Conservation (phyloP, 164 flowering plant species). For the Berberis thunbergii region DNA sequence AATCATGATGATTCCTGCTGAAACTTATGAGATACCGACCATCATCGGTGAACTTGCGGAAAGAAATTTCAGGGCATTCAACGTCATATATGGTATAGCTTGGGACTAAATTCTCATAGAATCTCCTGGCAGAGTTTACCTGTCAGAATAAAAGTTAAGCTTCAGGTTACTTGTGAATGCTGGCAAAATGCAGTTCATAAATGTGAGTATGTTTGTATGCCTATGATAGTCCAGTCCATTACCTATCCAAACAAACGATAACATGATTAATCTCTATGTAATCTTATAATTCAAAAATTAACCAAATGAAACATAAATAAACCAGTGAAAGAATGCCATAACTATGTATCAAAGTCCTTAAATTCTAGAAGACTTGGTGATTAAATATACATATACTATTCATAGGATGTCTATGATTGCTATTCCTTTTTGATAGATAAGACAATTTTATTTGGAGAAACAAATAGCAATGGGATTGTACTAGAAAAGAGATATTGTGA, state of each 20-base stretch:
- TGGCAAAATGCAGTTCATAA: background rate
- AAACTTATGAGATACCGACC: constrained; percentile 87
- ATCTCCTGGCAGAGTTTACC: constrained; percentile 72
- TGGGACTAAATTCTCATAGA: constrained; percentile 93
- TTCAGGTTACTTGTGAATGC: background rate
- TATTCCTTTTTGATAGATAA: too few species aligned
- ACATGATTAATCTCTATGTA: background rate
- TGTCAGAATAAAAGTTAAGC: constrained; percentile 25
- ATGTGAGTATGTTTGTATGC: background rate
- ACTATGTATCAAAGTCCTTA: too few species aligned
- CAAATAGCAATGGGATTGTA: too few species aligned
- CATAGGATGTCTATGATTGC: too few species aligned
- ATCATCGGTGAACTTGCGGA: constrained; percentile 93
- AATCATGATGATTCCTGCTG: constrained; percentile 82
- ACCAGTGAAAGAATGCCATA: background rate
- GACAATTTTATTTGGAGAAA: too few species aligned
- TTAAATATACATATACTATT: too few species aligned
- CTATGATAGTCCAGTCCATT: background rate
- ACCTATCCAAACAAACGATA: background rate
- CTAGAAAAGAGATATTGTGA: too few species aligned
- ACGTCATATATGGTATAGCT: constrained; percentile 69
- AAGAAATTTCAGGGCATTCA: constrained; percentile 84
- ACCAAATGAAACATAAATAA: background rate
- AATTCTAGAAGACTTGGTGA: background rate
- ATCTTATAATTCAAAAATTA: background rate